Percentiles rank a stretch among this genome's conserved stretches.
Evolutionary conservation across 2,329 filamentous ascomycete genomes (phyloP).

Genomic region (Lithohypha guttulata): DNA sequence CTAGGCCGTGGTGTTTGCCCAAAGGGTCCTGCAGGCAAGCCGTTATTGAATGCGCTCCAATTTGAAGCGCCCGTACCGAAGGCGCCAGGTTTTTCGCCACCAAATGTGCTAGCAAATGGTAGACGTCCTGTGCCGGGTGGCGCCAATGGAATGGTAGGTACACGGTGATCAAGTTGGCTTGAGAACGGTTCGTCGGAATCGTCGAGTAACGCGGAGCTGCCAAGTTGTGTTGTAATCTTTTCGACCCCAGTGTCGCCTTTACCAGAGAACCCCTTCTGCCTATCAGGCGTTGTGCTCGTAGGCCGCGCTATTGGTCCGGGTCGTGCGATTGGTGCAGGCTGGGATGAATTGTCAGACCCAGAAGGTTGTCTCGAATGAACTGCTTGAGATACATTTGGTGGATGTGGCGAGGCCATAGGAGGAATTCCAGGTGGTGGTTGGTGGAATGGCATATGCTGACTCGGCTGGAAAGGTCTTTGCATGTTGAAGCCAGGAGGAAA

Average conservation of each 20-base stretch:
- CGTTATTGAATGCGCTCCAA: conserved; percentile 20
- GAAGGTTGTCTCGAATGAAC: conserved; percentile 69
- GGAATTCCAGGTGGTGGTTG: conserved; percentile 28
- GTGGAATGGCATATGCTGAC: conserved; percentile 38
- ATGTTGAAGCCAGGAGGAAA: conserved; percentile 51
- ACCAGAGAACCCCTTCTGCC: conserved; percentile 32
- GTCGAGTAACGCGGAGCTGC: conserved; percentile 76
- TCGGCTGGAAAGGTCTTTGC: conserved; percentile 49
- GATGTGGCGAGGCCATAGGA: conserved; percentile 26
- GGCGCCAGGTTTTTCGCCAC: conserved; percentile 17
- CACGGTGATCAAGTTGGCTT: conserved; percentile 28
- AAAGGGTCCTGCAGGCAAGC: conserved; percentile 12
- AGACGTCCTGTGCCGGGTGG: conserved; percentile 44
- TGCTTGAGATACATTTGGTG: conserved; percentile 31
- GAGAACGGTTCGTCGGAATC: conserved; percentile 59
- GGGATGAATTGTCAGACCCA: conserved; percentile 52
- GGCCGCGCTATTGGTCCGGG: conserved; percentile 84
- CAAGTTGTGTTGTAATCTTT: conserved; percentile 65
- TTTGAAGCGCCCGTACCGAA: conserved; percentile 16
- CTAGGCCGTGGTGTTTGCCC: conserved; percentile 14
- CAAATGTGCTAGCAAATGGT: conserved; percentile 24
- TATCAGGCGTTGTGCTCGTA: conserved; percentile 54
- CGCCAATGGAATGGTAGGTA: conserved; percentile 32
- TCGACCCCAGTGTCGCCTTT: conserved; percentile 50
- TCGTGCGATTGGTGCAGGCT: conserved; percentile 64